Evolutionary conservation across 1,284 basidiomycete genomes (phyloP).

Genomic region (Ganoderma boninense): DNA sequence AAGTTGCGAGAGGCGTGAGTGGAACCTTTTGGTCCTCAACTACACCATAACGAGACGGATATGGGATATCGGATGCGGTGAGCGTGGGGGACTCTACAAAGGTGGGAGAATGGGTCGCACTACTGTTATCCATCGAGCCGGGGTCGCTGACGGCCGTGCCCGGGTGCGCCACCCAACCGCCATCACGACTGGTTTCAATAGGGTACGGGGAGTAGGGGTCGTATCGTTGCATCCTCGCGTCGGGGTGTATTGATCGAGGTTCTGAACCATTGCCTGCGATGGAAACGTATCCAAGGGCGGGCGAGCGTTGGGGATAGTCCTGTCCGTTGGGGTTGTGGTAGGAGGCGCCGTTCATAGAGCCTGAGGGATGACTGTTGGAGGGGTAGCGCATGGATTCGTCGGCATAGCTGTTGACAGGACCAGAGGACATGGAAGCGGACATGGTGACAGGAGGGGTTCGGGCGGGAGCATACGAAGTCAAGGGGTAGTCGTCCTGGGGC

Average conservation of each 20-base stretch:
- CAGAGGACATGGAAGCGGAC: conserved; percentile 36
- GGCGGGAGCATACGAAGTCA: conserved; percentile 50
- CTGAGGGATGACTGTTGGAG: conserved; percentile 51
- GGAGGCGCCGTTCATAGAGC: conserved; percentile 48
- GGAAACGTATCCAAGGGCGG: conserved; percentile 55
- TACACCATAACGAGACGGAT: conserved; percentile 57
- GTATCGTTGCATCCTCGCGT: conserved; percentile 59
- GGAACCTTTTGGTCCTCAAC: conserved; percentile 71
- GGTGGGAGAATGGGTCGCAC: conserved; percentile 60
- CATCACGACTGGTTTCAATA: conserved; percentile 58
- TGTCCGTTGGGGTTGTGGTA: conserved; percentile 49
- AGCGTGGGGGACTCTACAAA: conserved; percentile 67
- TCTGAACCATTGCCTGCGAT: conserved; percentile 38
- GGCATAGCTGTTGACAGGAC: conserved; percentile 36
- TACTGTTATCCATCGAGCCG: conserved; percentile 50
- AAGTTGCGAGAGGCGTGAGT: conserved; percentile 57
- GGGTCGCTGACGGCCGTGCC: conserved; percentile 54
- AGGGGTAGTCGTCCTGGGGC: conserved; percentile 62
- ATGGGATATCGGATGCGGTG: conserved; percentile 63
- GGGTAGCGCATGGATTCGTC: conserved; percentile 50
- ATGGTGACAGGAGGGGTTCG: conserved; percentile 43
- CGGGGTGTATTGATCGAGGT: conserved; percentile 45
- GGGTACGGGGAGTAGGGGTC: conserved; percentile 59
- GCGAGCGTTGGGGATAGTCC: conserved; percentile 54
- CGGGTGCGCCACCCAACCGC: conserved; percentile 58